Evolutionary conservation across 768 basidiomycete genomes (phyloP), one percentile per base, ranked within the genome.

Genomic region (Russula lepida): DNA sequence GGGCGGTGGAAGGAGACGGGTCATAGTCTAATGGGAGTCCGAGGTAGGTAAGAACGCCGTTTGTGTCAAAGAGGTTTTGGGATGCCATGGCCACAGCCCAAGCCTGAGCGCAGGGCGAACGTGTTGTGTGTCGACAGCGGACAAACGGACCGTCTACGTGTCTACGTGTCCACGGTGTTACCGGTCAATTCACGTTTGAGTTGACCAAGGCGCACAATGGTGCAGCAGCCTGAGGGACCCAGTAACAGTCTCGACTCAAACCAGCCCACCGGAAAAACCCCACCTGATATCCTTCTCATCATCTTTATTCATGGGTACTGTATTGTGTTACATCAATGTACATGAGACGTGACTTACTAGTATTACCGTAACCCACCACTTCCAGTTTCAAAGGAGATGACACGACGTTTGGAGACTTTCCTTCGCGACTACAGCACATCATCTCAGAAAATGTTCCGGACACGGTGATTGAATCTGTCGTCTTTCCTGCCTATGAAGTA

Each of bases 401-500:
- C 60, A 77, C 82, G 17, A 89, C 89, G 0, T 94, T 94, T 64
- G 77, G 75, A 39, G 77, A 79, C 59, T 98, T 97, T 67, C 94
- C 94, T 1, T 78, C 84, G 54, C 78, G 92, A 54, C 75, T 98
- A 30, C 81, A 83, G 60, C 90, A 95, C 68, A 73, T 92, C 46
- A 76, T 95, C 5, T 75, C 84, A 7, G 82, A 88, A 68, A 86
- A 83, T 0, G 75, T 89, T 27, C 71, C 75, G 3, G 74, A 81
- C 41, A 73, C 82, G 5, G 69, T 69, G 33, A 83, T 89, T 11
- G 89, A 95, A 70, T 87, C 81, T 62, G 73, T 86, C n/a, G 77
- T 92, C 15, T 97, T 95, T 69, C 94, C 94, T 25, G 85, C 84
- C 2, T 98, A 95, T 67, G 89, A 97, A 79, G 90, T 89, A 65